Evolutionary conservation across 169 alveolate species (phyloP), one percentile per base, ranked within the genome.

Genomic region (Eimeria tenella): DNA sequence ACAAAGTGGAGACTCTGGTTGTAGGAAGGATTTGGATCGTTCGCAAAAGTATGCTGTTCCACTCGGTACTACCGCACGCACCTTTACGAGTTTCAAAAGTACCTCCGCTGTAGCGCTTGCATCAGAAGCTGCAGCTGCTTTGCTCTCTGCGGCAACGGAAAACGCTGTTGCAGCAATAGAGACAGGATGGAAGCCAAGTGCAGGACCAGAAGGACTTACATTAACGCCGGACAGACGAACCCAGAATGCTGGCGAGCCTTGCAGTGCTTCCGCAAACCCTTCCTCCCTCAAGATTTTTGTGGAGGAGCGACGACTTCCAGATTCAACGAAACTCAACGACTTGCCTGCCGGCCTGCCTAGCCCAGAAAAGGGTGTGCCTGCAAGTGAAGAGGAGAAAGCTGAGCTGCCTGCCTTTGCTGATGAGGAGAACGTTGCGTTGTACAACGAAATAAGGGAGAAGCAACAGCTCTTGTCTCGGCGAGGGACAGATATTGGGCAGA

Each of bases 351-450:
- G 52, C 63, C 21, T 3, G n/a, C 7, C 25, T 84, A 60, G 21
- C 6, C 52, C 15, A 23, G 17, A 11, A 11, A 10, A 5, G 7
- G 63, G 15, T 6, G 49, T 13, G 31, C 13, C 91, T 6, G 52
- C 31, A 62, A 19, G 42, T 42, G 94, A 60, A 56, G 83, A 73
- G 77, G 92, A 91, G 23, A 84, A 62, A 25, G 95, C 73, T 60
- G 93, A 70, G 5, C 62, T 93, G 42, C 95, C 95, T 5, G 83
- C 93, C 8, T 84, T 93, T 53, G 95, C 95, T 25, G 73, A 86
- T 60, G 95, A 86, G 52, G 86, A 23, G 52, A 86, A 82, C 73
- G 63, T 74, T 19, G 70, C 62, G 11, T 49, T 93, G 31, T 68
- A 93, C 53, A 53, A 13, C 60, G 86, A 84, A 52, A 74, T 93